Evolutionary conservation across 2,329 filamentous ascomycete genomes (phyloP), one percentile per base, ranked within the genome.

Genomic region (Laburnicola sp.): DNA sequence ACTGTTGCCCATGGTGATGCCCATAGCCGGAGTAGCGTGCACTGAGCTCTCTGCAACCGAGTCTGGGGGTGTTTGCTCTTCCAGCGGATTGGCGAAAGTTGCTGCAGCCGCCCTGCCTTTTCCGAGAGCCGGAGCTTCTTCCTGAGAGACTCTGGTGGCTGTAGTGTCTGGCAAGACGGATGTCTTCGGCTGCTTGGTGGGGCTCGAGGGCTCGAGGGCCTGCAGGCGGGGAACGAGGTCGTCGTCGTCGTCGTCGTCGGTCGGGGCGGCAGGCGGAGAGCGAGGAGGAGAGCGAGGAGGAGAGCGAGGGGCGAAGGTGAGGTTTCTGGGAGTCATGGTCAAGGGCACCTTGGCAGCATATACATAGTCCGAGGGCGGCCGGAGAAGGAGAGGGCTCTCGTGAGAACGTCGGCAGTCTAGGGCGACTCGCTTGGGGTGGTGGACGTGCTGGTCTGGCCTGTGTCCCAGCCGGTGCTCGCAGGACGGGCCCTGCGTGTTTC

Each of bases 401-500:
- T 28, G 53, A 53, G 54, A 51, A 40, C 36, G 38, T 28, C 40
- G 44, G 57, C 49, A 46, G 49, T 40, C 42, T 45, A 48, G 50
- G 58, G 48, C 52, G 56, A 58, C 54, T 58, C 55, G 58, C 45
- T 52, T 51, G 48, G 49, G 31, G 36, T 47, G 60, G 54, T 57
- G 60, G 50, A 56, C 51, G 54, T 50, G 59, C 57, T 49, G 57
- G 48, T 53, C 41, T 51, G 54, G 52, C 46, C 50, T 53, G 57
- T 60, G 61, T 60, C 26, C 52, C 55, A 60, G 53, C 50, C 46
- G 52, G 50, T 54, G 54, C 57, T 59, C 65, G 63, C 63, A 62
- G 56, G 52, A 55, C 48, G 66, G 61, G 58, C 68, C 66, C 56
- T 69, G 66, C 59, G 58, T 53, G 68, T 71, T 71, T 71, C 68